These are phyloP conservation scores for Suillus cothurnatus DNA, from an alignment of 768 basidiomycete genomes.

Conservation along the genomic window DNA sequence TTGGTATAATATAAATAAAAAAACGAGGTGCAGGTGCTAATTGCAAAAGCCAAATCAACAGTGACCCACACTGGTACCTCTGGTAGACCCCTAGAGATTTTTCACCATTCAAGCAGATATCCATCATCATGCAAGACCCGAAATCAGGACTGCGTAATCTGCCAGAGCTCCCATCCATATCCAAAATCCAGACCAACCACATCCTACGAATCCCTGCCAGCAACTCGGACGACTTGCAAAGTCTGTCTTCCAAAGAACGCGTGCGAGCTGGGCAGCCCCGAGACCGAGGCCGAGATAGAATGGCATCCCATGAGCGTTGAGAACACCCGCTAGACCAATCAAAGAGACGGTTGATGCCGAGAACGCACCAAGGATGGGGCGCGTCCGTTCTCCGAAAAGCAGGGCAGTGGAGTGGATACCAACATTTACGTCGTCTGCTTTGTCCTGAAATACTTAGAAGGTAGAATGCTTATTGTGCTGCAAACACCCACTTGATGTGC, in stretches of 20 bases:
- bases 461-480: not conserved
- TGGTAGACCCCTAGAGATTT: not conserved
- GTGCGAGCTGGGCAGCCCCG: slow-evolving; percentile 74
- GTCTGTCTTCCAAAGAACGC: slow-evolving; percentile 73
- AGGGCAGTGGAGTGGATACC: slow-evolving; percentile 95
- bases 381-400: slow-evolving; percentile 79
- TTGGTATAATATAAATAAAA: not conserved
- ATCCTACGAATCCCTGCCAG: slow-evolving; percentile 87
- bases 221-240: slow-evolving; percentile 79
- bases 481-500: slow-evolving; percentile 78
- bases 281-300: slow-evolving; percentile 82
- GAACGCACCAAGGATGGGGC: slow-evolving; percentile 73
- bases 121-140: slow-evolving; percentile 10
- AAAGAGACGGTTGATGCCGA: slow-evolving; percentile 73
- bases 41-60: not conserved
- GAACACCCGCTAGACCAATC: slow-evolving; percentile 75
- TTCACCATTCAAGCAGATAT: not conserved
- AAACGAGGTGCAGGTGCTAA: not conserved
- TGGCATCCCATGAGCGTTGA: slow-evolving; percentile 73
- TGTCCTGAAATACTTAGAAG: slow-evolving; percentile 65
- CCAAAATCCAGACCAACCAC: slow-evolving; percentile 88
- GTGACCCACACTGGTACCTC: not conserved
- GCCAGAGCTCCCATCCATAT: slow-evolving; percentile 78
- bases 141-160: slow-evolving; percentile 55
- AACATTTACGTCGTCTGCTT: slow-evolving; percentile 81